Conservation (phyloP, 441 rosid genomes). For the Bruguiera hainesii region DNA sequence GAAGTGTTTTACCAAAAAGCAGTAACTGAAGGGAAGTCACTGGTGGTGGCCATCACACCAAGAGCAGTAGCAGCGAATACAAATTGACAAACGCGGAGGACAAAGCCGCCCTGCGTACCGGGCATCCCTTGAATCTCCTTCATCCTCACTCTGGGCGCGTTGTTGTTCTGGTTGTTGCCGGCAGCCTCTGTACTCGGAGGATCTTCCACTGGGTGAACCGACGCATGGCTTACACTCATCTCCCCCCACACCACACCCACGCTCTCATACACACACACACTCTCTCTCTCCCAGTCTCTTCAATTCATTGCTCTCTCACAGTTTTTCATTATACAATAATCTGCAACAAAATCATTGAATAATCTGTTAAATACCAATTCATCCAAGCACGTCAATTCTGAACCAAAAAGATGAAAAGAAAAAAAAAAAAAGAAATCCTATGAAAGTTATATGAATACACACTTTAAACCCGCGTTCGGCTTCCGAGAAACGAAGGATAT, state of each 20-base stretch:
- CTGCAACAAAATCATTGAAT: neutral
- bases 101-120: constrained; percentile 57
- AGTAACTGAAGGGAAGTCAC: constrained; percentile 72
- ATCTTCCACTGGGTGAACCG: constrained; percentile 70
- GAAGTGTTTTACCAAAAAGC: constrained; percentile 53
- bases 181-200: constrained; percentile 45
- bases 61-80: constrained; percentile 58
- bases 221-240: constrained; percentile 67
- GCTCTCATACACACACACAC: no score
- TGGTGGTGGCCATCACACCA: constrained; percentile 57
- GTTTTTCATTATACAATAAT: neutral
- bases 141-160: constrained; percentile 52
- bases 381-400: neutral
- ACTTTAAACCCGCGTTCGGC: no score
- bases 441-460: no score
- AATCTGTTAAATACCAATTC: neutral
- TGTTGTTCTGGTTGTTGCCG: constrained; percentile 25
- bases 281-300: constrained; percentile 2
- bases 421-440: no score
- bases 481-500: no score
- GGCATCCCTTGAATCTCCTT: constrained; percentile 74
- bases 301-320: constrained; percentile 17
- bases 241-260: constrained; percentile 14
- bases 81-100: constrained; percentile 52
- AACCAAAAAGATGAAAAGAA: no score